Evolutionary conservation across 2,329 filamentous ascomycete species (phyloP), one percentile per base, ranked within the genome.

Genomic region (Fusarium nodosum): DNA sequence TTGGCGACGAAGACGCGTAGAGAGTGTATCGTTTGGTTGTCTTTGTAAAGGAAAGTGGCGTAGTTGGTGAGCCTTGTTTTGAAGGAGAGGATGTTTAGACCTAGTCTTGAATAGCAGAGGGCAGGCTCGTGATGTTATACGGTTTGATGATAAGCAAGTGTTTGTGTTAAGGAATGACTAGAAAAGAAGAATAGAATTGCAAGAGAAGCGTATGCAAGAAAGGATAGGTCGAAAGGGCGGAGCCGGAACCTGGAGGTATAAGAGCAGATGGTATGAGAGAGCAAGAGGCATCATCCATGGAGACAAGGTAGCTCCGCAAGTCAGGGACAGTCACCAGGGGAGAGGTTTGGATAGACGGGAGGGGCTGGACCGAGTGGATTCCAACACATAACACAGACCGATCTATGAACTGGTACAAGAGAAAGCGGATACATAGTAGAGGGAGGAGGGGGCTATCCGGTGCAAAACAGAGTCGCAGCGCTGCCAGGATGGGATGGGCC

Each of bases 221-320:
- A 73, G 61, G 62, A 59, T 59, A 69, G 46, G 53, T 65, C 54
- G 64, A 72, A 64, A 65, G 71, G 48, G 70, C 69, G 74, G 71
- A 69, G 72, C 64, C 56, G 74, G 72, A 75, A 73, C 74, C 74
- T 74, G 60, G 74, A 71, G 68, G 74, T 76, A 76, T 76, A 76
- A 76, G 66, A 76, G 74, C 66, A 72, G 64, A 71, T 59, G 68
- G 73, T 75, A 74, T 69, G 56, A 51, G 66, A 62, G 69, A 55
- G 58, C 48, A 62, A 64, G 69, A 76, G 68, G 74, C 74, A 76
- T 76, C 67, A 76, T 75, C 74, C 72, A 75, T 76, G 74, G 60
- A 67, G 55, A 60, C 63, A 65, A 60, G 51, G 46, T 66, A 63
- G 71, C 72, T 72, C 65, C 61, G 66, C 64, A 74, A 68, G 66